These are phyloP conservation scores for Polytolypa hystricis DNA, from an alignment of 2,329 filamentous ascomycete species.

Conservation along the genomic window DNA sequence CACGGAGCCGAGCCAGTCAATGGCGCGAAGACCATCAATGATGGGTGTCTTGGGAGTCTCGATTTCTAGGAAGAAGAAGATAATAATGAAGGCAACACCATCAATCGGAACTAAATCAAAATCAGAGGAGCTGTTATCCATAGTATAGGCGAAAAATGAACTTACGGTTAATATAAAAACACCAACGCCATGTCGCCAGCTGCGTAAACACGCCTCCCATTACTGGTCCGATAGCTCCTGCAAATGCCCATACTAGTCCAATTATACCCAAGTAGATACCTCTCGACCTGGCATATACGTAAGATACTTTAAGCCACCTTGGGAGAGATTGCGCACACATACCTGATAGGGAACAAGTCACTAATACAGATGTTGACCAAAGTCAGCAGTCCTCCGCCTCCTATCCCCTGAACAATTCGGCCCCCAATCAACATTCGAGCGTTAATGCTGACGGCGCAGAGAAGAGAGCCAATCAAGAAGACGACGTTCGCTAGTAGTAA, in stretches of 20 bases:
- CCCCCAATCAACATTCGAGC: conserved; percentile 53
- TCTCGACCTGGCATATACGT: conserved; percentile 17
- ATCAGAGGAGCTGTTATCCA: conserved; percentile 1
- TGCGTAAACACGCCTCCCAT: conserved; percentile 52
- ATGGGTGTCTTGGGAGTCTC: conserved; percentile 50
- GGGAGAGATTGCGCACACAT: background rate
- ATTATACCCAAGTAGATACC: conserved; percentile 53
- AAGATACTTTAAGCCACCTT: background rate
- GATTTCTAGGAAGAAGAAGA: conserved; percentile 49
- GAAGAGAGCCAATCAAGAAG: conserved; percentile 51
- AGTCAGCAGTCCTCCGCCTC: conserved; percentile 53
- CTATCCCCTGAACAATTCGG: conserved; percentile 52
- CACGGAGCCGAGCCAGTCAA: conserved; percentile 51
- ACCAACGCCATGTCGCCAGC: conserved; percentile 50
- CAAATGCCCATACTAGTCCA: conserved; percentile 51
- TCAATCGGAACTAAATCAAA: conserved; percentile 42
- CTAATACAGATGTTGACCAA: conserved; percentile 53
- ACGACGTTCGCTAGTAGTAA: conserved; percentile 49
- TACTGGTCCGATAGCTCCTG: conserved; percentile 48
- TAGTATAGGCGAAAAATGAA: conserved; percentile 19
- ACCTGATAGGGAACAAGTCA: conserved; percentile 52
- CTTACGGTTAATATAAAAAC: conserved; percentile 47
- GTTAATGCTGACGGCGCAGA: conserved; percentile 47
- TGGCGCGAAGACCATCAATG: conserved; percentile 45
- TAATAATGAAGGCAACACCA: conserved; percentile 46